Conservation (phyloP, 164 flowering plant genomes). For the Annona cherimola region DNA sequence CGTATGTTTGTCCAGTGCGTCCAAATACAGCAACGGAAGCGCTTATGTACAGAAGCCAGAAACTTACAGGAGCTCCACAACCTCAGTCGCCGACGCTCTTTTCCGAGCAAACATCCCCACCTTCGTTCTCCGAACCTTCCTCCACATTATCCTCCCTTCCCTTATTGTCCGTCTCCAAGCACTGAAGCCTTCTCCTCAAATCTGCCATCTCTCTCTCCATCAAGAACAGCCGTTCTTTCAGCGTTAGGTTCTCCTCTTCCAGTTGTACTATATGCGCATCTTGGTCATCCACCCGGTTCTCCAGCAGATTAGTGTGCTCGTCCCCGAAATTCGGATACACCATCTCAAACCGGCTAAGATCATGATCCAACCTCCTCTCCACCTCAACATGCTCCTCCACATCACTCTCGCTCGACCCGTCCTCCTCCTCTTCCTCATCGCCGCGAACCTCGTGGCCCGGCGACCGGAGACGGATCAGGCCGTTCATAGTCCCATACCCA, state of each 20-base stretch:
- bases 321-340: conserved; percentile 53
- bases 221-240: conserved; percentile 83
- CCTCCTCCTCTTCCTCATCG: conserved; percentile 60
- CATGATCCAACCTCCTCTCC: conserved; percentile 91
- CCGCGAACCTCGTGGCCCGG: conserved; percentile 51
- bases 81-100: conserved; percentile 38
- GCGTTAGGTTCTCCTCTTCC: conserved; percentile 83
- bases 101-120: conserved; percentile 30
- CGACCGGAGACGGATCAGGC: conserved; percentile 77
- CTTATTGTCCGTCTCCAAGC: conserved; percentile 46
- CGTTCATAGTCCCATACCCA: conserved; percentile 98
- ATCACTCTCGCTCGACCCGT: conserved; percentile 87
- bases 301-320: conserved; percentile 57
- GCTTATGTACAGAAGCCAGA: conserved; percentile 3
- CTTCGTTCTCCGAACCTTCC: conserved; percentile 57
- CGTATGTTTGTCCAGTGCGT: neutral
- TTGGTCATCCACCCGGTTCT: conserved; percentile 90
- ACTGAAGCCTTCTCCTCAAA: conserved; percentile 70
- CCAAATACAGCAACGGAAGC: neutral
- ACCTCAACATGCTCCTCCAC: conserved; percentile 96
- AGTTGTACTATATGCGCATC: conserved; percentile 79
- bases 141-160: conserved; percentile 41
- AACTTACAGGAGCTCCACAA: neutral
- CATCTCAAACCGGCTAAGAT: conserved; percentile 94
- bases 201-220: conserved; percentile 85